Conservation (phyloP, 75 land plant genomes). For the Cryptomeria japonica region DNA sequence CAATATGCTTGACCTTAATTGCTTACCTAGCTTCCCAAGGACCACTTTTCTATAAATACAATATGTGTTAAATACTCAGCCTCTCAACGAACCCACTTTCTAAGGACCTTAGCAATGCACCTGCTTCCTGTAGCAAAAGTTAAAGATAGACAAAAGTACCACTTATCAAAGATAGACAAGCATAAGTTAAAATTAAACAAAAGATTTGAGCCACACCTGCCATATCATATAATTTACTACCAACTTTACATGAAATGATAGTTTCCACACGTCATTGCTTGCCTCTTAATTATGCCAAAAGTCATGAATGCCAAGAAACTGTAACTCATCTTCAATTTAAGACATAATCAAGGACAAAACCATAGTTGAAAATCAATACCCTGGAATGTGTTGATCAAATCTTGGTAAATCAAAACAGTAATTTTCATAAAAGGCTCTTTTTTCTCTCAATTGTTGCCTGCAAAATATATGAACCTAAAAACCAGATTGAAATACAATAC, state of each 20-base stretch:
- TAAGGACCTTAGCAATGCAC: neutral
- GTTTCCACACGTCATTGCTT: neutral
- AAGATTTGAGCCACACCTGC: neutral
- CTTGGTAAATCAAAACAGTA: neutral
- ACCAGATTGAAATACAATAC: neutral
- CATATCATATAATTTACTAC: neutral
- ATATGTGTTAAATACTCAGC: neutral
- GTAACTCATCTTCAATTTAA: neutral
- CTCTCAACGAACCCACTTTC: neutral
- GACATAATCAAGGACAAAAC: neutral
- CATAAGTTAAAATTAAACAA: neutral
- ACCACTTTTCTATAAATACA: neutral
- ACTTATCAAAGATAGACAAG: neutral
- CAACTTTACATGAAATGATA: neutral
- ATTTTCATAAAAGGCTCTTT: neutral
- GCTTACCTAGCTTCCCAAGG: conserved; percentile 5
- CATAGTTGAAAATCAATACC: neutral
- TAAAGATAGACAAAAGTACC: neutral
- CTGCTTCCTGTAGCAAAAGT: conserved; percentile 2
- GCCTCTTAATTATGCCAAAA: neutral
- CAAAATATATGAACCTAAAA: neutral
- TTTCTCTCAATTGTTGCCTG: neutral
- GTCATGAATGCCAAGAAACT: neutral
- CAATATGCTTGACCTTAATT: neutral
- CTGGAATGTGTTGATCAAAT: neutral